A percentile compares a stretch with the other conserved stretches of the same genome.
These are phyloP conservation scores for Glutinoglossum americanum DNA, from an alignment of 495 filamentous ascomycete species.

Conservation along the genomic window DNA sequence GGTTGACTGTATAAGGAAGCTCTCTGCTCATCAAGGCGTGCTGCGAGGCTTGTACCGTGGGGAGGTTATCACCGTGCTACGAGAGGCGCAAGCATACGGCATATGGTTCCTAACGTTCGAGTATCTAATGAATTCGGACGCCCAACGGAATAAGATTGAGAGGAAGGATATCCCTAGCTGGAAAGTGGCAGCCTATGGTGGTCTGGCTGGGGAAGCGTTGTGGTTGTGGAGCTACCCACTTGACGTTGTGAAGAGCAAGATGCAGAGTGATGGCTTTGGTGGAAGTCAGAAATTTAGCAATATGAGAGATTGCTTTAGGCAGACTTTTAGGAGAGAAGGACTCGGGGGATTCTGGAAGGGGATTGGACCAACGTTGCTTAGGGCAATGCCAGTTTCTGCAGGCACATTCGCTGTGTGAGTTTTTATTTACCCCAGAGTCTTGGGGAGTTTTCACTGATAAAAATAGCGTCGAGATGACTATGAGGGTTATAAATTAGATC, in stretches of 20 bases:
- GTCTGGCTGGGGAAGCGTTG: slow-evolving; percentile 77
- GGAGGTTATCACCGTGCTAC: slow-evolving; percentile 58
- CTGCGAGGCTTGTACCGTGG: slow-evolving; percentile 68
- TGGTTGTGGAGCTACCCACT: slow-evolving; percentile 89
- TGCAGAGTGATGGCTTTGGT: slow-evolving; percentile 89
- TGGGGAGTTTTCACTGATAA: not conserved
- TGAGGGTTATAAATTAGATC: slow-evolving; percentile 7
- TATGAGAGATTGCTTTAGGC: slow-evolving; percentile 77
- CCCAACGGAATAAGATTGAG: slow-evolving; percentile 44
- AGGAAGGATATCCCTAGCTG: slow-evolving; percentile 57
- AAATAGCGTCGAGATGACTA: slow-evolving; percentile 7
- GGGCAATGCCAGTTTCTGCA: slow-evolving; percentile 93
- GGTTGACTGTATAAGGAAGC: slow-evolving; percentile 72
- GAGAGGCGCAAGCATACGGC: slow-evolving; percentile 89
- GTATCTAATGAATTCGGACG: slow-evolving; percentile 84
- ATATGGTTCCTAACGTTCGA: slow-evolving; percentile 90
- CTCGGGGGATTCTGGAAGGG: slow-evolving; percentile 87
- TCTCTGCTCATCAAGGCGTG: slow-evolving; percentile 40
- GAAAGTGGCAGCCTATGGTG: slow-evolving; percentile 84
- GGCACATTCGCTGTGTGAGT: slow-evolving; percentile 73
- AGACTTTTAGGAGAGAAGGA: slow-evolving; percentile 63
- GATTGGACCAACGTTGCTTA: slow-evolving; percentile 74
- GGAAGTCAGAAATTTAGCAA: slow-evolving; percentile 40
- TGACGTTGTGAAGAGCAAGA: slow-evolving; percentile 96
- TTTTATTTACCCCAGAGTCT: not conserved